phyloP scores from a whole-genome alignment of 306 rosid genomes.

The Castanea sativa region DNA sequence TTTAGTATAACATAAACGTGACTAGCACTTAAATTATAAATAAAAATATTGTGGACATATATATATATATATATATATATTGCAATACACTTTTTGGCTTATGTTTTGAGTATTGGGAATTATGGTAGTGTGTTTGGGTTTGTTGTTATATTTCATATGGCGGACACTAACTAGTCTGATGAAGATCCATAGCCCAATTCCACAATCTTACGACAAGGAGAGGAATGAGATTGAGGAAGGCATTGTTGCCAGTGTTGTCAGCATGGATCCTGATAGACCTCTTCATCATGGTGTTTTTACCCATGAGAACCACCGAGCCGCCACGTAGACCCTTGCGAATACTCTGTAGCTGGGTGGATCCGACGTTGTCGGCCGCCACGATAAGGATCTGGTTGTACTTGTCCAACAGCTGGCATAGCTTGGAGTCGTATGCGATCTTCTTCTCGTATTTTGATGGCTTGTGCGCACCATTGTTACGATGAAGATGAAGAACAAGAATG shows the following conservation, averaged over 20 bases:
- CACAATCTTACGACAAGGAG: conserved; percentile 57
- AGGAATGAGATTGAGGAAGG: conserved; percentile 67
- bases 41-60: too few relatives aligned
- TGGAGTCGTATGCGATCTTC: conserved; percentile 65
- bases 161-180: too few relatives aligned
- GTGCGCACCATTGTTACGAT: conserved; percentile 27
- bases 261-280: conserved; percentile 63
- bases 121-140: too few relatives aligned
- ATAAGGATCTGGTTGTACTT: conserved; percentile 68
- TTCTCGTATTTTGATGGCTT: conserved; percentile 73
- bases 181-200: too few relatives aligned
- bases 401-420: conserved; percentile 69
- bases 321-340: conserved; percentile 81
- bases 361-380: conserved; percentile 90
- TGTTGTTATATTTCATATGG: too few relatives aligned
- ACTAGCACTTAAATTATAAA: too few relatives aligned
- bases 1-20: too few relatives aligned
- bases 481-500: not conserved
- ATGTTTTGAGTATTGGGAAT: too few relatives aligned
- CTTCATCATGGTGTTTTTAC: conserved; percentile 98
- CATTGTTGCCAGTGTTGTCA: conserved; percentile 66
- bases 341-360: conserved; percentile 81
- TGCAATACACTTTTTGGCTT: too few relatives aligned
- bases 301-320: conserved; percentile 83
- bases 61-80: too few relatives aligned